Base-by-base conservation (phyloP, 768 basidiomycete species). In the Termitomyces sp. region DNA sequence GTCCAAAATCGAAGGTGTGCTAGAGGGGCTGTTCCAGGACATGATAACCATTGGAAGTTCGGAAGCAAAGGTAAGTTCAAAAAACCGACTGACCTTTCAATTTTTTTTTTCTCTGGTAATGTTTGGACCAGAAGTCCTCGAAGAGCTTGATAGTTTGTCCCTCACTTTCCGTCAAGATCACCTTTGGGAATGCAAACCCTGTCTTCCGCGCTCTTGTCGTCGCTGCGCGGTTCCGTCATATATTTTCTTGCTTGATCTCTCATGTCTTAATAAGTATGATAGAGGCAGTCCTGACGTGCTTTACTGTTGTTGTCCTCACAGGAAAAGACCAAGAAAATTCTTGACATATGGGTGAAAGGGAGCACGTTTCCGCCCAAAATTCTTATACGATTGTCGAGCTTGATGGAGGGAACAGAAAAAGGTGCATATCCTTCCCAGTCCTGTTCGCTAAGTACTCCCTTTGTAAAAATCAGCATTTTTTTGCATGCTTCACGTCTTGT, bases 291-390 rank as follows among this genome's bases (percentile, higher is more conserved):
- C 80, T 84, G 75, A 85, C 80, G 64, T 67, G 60, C 64, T 65
- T 63, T 66, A 64, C 64, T 59, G 46, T 65, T 72, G 73, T 70
- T 65, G 69, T 70, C 70, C 68, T 76, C 72, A 75, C 81, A 98
- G 96, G 96, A 97, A 81, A 99, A 99, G 79, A 84, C 92, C 50
- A 89, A 90, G 81, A 98, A 98, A 76, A 87, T 99, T 70, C 86
- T 96, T 75, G 97, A 98, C 77, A 98, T 99, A 70, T 99, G 96
- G 96, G 83, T 82, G 69, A 96, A 96, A 75, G 85, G 87, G 61
- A 85, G 81, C 75, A 96, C 96, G 53, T 99, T 99, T 78, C 89
- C 94, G 60, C 72, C 86, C 69, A 72, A 82, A 67, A 85, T 91
- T 71, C 77, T 96, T 70, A 78, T 86, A 63, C 88, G 86, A 67